Base-by-base conservation (phyloP, 2,329 filamentous ascomycete species). In the Paecilomyces variotii region DNA sequence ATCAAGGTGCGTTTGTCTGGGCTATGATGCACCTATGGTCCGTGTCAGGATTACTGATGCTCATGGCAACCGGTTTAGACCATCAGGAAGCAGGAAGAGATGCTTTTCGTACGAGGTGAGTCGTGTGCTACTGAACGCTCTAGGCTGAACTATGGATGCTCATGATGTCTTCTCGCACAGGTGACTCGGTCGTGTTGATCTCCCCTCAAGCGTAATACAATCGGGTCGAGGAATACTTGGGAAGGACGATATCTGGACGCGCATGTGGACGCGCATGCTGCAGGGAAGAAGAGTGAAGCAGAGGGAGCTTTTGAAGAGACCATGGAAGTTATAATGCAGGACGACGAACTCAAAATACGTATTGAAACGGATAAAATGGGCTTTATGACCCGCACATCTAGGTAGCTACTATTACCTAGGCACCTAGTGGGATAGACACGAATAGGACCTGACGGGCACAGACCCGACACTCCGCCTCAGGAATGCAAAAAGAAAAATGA, bases 41-140 rank as follows among this genome's bases (percentile, higher is more conserved):
- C 54, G 53, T 58, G 27, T 19, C 53, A 56, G 11, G 53, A 39
- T 24, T 6, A 26, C 14, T 34, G 25, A 52, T 52, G 25, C 54
- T 56, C 59, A 63, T 54, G 25, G 27, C 26, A 56, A 45, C 19
- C 27, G 53, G 32, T 56, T 12, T 63, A 96, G 89, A 96, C 92
- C 12, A 86, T 94, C 62, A 96, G 93, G 79, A 96, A 96, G 78
- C 95, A 97, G 75, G 95, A 91, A 51, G 94, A 97, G 74, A 99
- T 99, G 94, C 79, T 99, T 24, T 99, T 99, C 74, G 93, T 99
- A 59, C 83, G 94, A 89, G 93, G 92, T 93, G 78, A 62, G 83
- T 74, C n/a, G 14, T 25, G 27, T 55, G 26, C 3, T 24, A 45
- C 57, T 34, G 19, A 19, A 28, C 19, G 9, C 28, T n/a, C 28